Base-by-base conservation (phyloP, 2,329 filamentous ascomycete species). In the Ophiostoma novo-ulmi region DNA sequence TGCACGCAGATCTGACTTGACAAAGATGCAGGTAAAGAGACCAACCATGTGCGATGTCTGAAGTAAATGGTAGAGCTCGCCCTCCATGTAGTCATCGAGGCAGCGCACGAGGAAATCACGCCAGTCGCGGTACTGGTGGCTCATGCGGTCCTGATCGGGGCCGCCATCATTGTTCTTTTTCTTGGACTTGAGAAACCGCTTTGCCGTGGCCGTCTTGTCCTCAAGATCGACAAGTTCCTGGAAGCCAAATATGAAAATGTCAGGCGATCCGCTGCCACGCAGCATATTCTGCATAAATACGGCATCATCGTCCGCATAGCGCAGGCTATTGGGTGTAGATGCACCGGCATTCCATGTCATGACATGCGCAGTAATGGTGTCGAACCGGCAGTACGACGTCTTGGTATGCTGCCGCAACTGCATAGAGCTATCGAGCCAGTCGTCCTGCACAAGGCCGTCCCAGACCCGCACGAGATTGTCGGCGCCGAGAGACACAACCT, bases 151-250 rank as follows among this genome's bases (percentile, higher is more conserved):
- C 76, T 92, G 89, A 68, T 93, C 91, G 1, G 90, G 88, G 14
- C 90, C 88, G 38, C 91, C 89, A 76, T 92, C 88, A 13, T 90
- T 88, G 39, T 91, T 89, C 76, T 92, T 91, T 78, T 97, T 97
- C 79, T 95, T 95, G 75, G 91, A 36, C 77, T 94, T 95, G 78
- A 98, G 90, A 75, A 98, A 89, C 70, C 92, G 93, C 81, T 95
- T 97, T n/a, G 95, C 95, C 31, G 94, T 98, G 68, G 96, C 91
- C 75, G 94, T 96, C 82, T 98, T 98, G 81, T 99, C 92, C 79
- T 99, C 95, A 8, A 99, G 84, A 77, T 99, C 95, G 4, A 99
- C 95, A n/a, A 99, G 85, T 80, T 99, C 95, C 79, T 99, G 95
- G 79, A 99, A 99, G 1, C 94, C 94, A 82, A 99, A 99, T 0